Evolutionary conservation across 768 basidiomycete genomes (phyloP).

Genomic region (Podaxis sp.): DNA sequence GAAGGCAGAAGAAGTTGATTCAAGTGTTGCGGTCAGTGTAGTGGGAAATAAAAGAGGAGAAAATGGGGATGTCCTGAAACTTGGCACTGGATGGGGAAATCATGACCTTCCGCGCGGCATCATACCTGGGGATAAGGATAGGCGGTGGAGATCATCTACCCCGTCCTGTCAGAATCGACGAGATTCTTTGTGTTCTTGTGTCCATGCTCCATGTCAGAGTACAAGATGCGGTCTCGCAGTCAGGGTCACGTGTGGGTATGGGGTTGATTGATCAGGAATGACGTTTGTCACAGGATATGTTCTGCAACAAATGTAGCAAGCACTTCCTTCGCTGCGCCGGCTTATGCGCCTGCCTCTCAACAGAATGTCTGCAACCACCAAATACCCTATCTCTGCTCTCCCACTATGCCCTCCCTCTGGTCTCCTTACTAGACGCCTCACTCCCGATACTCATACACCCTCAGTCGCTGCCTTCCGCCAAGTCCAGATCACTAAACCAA

Average conservation of each 20-base stretch:
- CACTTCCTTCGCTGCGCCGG: not conserved
- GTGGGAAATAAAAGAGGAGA: too few species aligned
- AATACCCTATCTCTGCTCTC: slow-evolving; percentile 46
- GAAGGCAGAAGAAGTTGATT: too few species aligned
- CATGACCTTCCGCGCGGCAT: too few species aligned
- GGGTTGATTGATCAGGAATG: slow-evolving; percentile 1
- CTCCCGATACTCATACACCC: slow-evolving; percentile 55
- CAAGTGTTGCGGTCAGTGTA: too few species aligned
- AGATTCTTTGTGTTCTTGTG: too few species aligned
- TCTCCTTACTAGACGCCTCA: slow-evolving; percentile 42
- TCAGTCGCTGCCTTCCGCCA: slow-evolving; percentile 47
- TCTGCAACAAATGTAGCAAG: not conserved
- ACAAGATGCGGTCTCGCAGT: not conserved
- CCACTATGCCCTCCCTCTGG: slow-evolving; percentile 37
- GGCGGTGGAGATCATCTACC: too few species aligned
- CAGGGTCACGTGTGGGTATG: not conserved
- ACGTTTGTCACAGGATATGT: not conserved
- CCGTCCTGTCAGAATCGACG: too few species aligned
- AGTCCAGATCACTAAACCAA: slow-evolving; percentile 49
- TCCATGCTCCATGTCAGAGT: too few species aligned
- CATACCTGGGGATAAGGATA: too few species aligned
- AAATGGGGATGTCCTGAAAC: too few species aligned
- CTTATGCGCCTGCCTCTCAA: slow-evolving; percentile 9
- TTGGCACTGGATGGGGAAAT: too few species aligned
- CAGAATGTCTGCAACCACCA: slow-evolving; percentile 17